Base-by-base conservation (phyloP, 352 stramenopile species). In the Blastocystis sp. region DNA sequence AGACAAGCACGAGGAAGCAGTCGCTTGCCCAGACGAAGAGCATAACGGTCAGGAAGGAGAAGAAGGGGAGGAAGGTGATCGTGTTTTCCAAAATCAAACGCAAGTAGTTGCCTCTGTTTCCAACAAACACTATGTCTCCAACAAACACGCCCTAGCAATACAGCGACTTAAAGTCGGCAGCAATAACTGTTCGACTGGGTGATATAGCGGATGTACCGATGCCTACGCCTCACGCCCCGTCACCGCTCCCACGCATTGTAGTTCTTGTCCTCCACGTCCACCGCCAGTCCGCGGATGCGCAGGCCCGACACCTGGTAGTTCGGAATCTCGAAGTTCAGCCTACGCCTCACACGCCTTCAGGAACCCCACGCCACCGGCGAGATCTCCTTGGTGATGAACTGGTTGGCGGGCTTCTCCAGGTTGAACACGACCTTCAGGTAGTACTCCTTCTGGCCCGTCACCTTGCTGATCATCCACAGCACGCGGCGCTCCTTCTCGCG, bases 251-350 rank as follows among this genome's bases (percentile, higher is more conserved):
- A 34, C 28, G 28, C 28, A 34, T 34, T 34, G 28, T 34, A 34
- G 28, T 34, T 34, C 28, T 34, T 34, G 28, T 34, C 28, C 28
- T 34, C 28, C 28, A 34, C 28, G 28, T 34, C 28, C 28, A 34
- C 28, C 28, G 28, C 28, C 28, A 34, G 28, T 34, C 28, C 28
- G 28, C 28, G 28, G 28, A 34, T 34, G 28, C 28, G 95, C 67
- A 99, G 91, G 91, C 95, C 97, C 74, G 95, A 98, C 59, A 97
- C 97, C 93, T 98, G 98, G 92, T 98, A 98, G 95, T 98, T 99
- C 74, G 96, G 96, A 86, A 99, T 98, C 91, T 98, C 96, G 93
- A 99, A 99, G 90, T 96, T 97, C 93, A 98, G 96, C 88, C 79
- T 67, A 88, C 21, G 40, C 76, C 28, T 77, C 43, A 45, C 76